These are phyloP conservation scores for Carex cristatella DNA, from an alignment of 176 grass and related monocot genomes.

Conservation along the genomic window DNA sequence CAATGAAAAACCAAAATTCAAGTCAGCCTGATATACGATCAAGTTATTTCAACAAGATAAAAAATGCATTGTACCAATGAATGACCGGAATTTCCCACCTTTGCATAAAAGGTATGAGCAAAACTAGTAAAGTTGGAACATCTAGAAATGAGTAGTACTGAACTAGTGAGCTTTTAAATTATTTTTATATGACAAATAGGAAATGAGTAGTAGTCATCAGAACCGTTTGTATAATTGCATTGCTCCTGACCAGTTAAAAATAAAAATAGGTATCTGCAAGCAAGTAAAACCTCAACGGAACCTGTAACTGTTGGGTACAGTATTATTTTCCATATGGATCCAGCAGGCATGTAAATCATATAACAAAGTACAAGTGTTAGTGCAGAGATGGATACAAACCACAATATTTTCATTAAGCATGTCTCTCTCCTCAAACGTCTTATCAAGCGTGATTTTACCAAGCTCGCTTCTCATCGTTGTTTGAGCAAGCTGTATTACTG, in stretches of 20 bases:
- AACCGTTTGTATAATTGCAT: neutral
- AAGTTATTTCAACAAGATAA: too few species aligned
- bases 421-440: slow-evolving; percentile 88
- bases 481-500: slow-evolving; percentile 82
- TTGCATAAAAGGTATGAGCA: neutral
- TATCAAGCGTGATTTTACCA: slow-evolving; percentile 93
- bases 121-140: neutral
- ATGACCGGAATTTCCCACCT: neutral
- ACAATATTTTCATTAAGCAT: slow-evolving; percentile 82
- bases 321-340: neutral
- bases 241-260: neutral
- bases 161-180: neutral
- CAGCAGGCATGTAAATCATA: neutral
- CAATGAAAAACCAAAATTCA: neutral
- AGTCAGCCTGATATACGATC: neutral
- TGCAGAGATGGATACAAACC: slow-evolving; percentile 32
- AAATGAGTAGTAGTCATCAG: neutral
- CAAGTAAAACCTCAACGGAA: neutral
- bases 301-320: neutral
- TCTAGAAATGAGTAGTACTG: neutral
- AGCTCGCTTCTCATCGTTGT: slow-evolving; percentile 97
- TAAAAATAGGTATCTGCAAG: neutral
- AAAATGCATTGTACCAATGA: too few species aligned
- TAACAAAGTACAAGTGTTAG: neutral
- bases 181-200: neutral